Evolutionary conservation across 257 asterid genomes (phyloP).

Genomic region (Plantago elongata): DNA sequence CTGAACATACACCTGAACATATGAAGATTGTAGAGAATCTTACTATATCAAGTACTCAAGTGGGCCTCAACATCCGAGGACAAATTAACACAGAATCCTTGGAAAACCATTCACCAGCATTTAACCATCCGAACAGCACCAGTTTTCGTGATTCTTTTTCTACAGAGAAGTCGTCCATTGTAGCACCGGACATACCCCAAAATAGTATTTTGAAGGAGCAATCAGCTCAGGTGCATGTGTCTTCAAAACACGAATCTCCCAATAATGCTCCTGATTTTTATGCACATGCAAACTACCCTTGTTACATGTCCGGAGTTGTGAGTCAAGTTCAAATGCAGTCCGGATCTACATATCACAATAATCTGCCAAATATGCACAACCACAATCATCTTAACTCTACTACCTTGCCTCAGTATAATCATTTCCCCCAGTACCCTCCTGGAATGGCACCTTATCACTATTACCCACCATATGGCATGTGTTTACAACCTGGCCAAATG

Average conservation of each 20-base stretch:
- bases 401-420: slow-evolving; percentile 56
- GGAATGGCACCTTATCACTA: slow-evolving; percentile 63
- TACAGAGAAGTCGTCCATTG: slow-evolving; percentile 46
- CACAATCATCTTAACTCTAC: slow-evolving; percentile 47
- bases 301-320: slow-evolving; percentile 60
- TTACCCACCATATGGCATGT: slow-evolving; percentile 64
- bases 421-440: slow-evolving; percentile 52
- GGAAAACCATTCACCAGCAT: slow-evolving; percentile 34
- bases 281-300: slow-evolving; percentile 48
- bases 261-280: slow-evolving; percentile 40
- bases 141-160: slow-evolving; percentile 42
- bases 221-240: slow-evolving; percentile 38
- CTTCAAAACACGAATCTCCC: slow-evolving; percentile 37
- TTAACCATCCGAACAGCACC: slow-evolving; percentile 44
- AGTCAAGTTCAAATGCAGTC: slow-evolving; percentile 58
- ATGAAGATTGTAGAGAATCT: slow-evolving; percentile 28
- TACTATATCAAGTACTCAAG: slow-evolving; percentile 23
- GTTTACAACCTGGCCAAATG: slow-evolving; percentile 70
- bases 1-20: slow-evolving; percentile 30
- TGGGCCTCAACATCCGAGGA: slow-evolving; percentile 27
- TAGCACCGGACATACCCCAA: slow-evolving; percentile 46
- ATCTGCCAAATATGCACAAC: slow-evolving; percentile 40
- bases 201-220: slow-evolving; percentile 39
- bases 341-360: slow-evolving; percentile 43
- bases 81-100: slow-evolving; percentile 26